Base-by-base conservation (phyloP, 805 yeast genomes). In the Saccharomycopsis javanensis region DNA sequence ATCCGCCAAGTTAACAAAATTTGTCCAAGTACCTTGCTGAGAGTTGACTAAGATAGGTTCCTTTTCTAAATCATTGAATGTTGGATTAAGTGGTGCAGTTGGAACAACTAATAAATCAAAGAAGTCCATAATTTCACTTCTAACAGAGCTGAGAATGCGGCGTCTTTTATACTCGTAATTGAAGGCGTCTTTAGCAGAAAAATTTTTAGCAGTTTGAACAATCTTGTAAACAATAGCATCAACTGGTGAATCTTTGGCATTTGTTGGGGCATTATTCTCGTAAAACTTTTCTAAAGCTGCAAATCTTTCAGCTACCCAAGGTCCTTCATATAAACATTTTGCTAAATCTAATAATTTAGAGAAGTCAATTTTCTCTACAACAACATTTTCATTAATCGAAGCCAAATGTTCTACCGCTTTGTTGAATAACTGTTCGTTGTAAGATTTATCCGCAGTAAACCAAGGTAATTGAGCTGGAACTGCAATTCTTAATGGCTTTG, bases 251-350 rank as follows among this genome's bases (percentile, higher is more conserved):
- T 42, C n/a, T 42, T 42, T 15, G 53, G 85, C 78, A 34, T 78
- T 76, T 48, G 69, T 75, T 33, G 94, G 88, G 18, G 94, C 90
- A 66, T 82, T 78, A 6, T 86, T 75, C 30, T 80, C 80, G 57
- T 88, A 76, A 63, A 86, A 86, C 46, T 85, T 88, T 64, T 81
- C 79, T 37, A 83, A 80, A 27, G 97, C 97, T 61, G 88, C 82
- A 72, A 82, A 90, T 64, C 99, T 80, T 73, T 92, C 99, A 25
- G 95, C 88, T 10, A 92, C 98, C 99, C 99, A 92, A n/a, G 98
- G 87, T 58, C 99, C 99, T 67, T 92, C 97, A 68, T 92, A 92
- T 37, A 92, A 77, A 67, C 94, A 87, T 64, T 81, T 81, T 16
- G 98, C 99, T 57, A 92, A 76, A 37, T 86, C 86, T 60, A 88